Percentiles rank a stretch among this genome's conserved stretches.
These are phyloP conservation scores for Sclerotinia trifoliorum DNA, from an alignment of 2,329 filamentous ascomycete genomes.

Conservation along the genomic window DNA sequence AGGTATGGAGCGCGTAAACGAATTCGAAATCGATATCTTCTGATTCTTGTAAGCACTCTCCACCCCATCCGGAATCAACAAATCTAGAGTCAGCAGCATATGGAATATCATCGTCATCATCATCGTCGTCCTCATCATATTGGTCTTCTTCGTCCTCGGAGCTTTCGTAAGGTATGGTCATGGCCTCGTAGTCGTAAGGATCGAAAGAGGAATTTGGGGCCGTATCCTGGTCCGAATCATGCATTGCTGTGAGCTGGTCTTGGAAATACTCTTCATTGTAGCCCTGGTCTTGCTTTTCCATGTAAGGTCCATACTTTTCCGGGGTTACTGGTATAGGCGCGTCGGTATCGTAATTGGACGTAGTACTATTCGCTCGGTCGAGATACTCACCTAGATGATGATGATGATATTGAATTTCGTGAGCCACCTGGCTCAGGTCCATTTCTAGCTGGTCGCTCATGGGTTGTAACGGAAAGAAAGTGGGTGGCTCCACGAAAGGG, in stretches of 20 bases:
- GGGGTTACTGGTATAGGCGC: conserved; percentile 3
- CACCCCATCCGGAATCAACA: conserved; percentile 70
- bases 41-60: conserved; percentile 84
- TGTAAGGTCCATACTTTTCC: conserved; percentile 12
- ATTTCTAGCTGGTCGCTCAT: conserved; percentile 30
- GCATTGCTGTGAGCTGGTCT: conserved; percentile 25
- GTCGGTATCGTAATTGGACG: conserved; percentile 51
- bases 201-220: background rate
- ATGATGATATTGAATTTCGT: conserved; percentile 42
- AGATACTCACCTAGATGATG: conserved; percentile 52
- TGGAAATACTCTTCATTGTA: conserved; percentile 28
- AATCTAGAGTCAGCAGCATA: conserved; percentile 56
- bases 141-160: conserved; percentile 40
- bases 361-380: conserved; percentile 31
- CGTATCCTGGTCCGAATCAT: background rate
- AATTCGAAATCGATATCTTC: conserved; percentile 99
- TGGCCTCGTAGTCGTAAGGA: conserved; percentile 28
- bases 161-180: conserved; percentile 29
- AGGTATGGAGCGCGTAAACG: conserved; percentile 96
- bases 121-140: conserved; percentile 49
- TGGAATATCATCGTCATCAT: conserved; percentile 60
- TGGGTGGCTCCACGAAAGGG: conserved; percentile 36
- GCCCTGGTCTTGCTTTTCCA: conserved; percentile 29
- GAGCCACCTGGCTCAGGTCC: conserved; percentile 31
- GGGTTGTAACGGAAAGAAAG: conserved; percentile 33